Percentiles rank a stretch among this genome's conserved stretches.
phyloP scores from a whole-genome alignment of 2,329 filamentous ascomycete species.

The Penicillium sp. region DNA sequence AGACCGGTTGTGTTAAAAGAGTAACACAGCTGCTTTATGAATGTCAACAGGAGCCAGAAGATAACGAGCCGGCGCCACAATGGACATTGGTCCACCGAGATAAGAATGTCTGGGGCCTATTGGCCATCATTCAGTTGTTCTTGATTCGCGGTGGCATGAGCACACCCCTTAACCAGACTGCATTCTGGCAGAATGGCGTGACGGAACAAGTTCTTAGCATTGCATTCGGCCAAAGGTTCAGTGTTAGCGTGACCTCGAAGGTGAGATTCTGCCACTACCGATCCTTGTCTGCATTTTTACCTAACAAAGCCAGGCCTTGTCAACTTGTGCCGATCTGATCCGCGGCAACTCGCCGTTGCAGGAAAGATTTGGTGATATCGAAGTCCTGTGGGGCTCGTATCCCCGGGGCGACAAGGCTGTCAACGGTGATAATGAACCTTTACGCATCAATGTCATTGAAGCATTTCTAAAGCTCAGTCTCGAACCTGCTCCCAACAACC shows the following conservation, averaged over 20 bases:
- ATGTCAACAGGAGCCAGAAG: conserved; percentile 51
- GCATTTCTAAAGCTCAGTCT: conserved; percentile 81
- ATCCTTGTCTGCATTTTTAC: background rate
- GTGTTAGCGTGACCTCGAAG: conserved; percentile 77
- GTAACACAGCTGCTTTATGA: conserved; percentile 66
- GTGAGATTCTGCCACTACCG: conserved; percentile 43
- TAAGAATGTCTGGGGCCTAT: conserved; percentile 85
- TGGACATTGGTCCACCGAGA: conserved; percentile 78
- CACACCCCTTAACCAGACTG: conserved; percentile 76
- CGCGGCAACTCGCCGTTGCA: conserved; percentile 75
- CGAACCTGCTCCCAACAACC: conserved; percentile 60
- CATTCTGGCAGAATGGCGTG: conserved; percentile 80
- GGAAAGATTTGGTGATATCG: conserved; percentile 83
- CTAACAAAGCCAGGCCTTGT: conserved; percentile 60
- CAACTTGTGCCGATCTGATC: conserved; percentile 85
- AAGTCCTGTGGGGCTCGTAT: conserved; percentile 54
- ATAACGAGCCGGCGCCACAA: conserved; percentile 58
- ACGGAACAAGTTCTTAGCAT: conserved; percentile 77
- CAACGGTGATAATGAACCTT: conserved; percentile 50
- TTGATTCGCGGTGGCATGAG: conserved; percentile 75
- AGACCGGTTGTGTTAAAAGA: conserved; percentile 76
- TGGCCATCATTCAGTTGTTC: conserved; percentile 84
- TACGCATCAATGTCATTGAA: conserved; percentile 84
- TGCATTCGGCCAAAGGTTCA: conserved; percentile 71
- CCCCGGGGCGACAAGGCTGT: conserved; percentile 17